phyloP scores from a whole-genome alignment of 2,329 filamentous ascomycete genomes.

The Fusarium scirpi region DNA sequence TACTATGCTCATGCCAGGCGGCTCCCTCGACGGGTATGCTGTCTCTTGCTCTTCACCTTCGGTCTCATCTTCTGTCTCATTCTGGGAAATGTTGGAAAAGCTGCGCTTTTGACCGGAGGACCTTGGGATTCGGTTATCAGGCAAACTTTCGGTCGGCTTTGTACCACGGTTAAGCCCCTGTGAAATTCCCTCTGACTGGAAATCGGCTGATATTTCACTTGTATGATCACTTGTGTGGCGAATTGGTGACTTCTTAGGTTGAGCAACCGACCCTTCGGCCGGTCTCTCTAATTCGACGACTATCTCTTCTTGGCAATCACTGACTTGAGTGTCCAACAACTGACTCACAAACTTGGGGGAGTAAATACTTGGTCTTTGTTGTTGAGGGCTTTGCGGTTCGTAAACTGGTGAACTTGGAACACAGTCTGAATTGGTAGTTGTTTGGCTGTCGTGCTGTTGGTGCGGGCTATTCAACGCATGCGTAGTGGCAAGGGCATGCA shows the following conservation, averaged over 20 bases:
- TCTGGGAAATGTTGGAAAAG: conserved; percentile 24
- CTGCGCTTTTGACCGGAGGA: conserved; percentile 36
- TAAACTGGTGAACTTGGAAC: conserved; percentile 13
- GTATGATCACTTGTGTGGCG: neutral
- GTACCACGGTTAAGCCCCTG: neutral
- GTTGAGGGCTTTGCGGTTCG: neutral
- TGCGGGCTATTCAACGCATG: neutral
- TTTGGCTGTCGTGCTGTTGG: conserved; percentile 31
- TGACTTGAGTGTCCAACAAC: conserved; percentile 21
- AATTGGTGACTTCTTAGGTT: neutral
- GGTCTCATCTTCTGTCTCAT: neutral
- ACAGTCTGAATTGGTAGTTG: conserved; percentile 18
- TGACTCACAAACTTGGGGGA: neutral
- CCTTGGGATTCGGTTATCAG: neutral
- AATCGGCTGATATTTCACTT: neutral
- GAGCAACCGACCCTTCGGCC: neutral
- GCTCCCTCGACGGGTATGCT: conserved; percentile 18
- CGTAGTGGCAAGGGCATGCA: conserved; percentile 56
- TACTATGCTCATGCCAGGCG: conserved; percentile 29
- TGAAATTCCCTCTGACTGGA: neutral
- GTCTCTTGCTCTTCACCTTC: neutral
- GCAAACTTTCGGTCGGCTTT: neutral
- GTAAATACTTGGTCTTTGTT: neutral
- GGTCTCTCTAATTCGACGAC: neutral
- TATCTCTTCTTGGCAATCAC: neutral